Conservation (phyloP, 495 filamentous ascomycete genomes). For the Hyaloscypha bicolor region DNA sequence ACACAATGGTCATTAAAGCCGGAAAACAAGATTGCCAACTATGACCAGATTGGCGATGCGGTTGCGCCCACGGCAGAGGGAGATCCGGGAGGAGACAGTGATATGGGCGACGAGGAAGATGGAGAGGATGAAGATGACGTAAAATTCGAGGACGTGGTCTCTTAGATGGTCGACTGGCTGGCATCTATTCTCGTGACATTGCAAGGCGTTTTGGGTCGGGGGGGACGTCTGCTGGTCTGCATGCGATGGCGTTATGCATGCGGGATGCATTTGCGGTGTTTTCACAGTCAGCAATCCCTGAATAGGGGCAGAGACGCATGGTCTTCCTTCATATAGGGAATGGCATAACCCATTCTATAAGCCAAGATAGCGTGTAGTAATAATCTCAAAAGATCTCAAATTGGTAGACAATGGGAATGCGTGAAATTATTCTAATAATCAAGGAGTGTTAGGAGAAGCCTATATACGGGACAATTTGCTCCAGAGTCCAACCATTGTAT, state of each 20-base stretch:
- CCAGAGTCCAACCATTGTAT: too few relatives aligned
- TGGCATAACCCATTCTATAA: not conserved
- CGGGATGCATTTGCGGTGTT: not conserved
- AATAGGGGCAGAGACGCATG: not conserved
- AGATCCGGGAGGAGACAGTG: constrained; percentile 47
- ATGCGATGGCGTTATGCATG: not conserved
- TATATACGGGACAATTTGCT: too few relatives aligned
- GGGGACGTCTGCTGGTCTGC: not conserved
- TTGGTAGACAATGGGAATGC: not conserved
- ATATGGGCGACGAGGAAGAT: constrained; percentile 60
- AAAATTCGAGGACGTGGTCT: constrained; percentile 72
- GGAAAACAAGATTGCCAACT: constrained; percentile 64
- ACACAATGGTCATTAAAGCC: constrained; percentile 81
- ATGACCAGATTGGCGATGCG: constrained; percentile 41
- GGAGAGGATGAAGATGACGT: constrained; percentile 65
- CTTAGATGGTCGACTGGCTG: not conserved
- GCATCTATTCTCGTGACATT: constrained; percentile 9
- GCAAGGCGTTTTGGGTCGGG: constrained; percentile 19
- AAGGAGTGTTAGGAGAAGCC: too few relatives aligned
- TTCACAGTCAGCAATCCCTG: not conserved
- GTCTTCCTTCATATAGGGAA: not conserved
- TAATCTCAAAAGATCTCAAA: not conserved
- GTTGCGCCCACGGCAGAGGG: constrained; percentile 55
- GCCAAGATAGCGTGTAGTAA: not conserved
- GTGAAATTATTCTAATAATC: not conserved